phyloP scores from a whole-genome alignment of 257 asterid genomes.

The Paraleonurus japonicus region DNA sequence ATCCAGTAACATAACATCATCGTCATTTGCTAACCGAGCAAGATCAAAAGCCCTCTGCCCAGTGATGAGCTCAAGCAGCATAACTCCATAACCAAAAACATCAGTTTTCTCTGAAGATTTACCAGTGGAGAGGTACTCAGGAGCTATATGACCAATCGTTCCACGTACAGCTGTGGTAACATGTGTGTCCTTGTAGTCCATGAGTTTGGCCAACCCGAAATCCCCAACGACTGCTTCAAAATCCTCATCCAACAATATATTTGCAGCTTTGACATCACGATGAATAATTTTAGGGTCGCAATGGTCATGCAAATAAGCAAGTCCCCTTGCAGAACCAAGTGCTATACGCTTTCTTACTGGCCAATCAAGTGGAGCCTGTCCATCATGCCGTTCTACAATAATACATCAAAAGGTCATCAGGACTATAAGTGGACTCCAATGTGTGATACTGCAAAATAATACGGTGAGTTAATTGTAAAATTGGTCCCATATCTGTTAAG shows the following conservation, averaged over 20 bases:
- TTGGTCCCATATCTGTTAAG: neutral
- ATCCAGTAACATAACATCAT: slow-evolving; percentile 88
- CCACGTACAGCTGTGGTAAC: slow-evolving; percentile 72
- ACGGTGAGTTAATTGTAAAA: neutral
- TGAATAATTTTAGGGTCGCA: slow-evolving; percentile 69
- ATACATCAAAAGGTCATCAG: slow-evolving; percentile 18
- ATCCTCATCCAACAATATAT: slow-evolving; percentile 58
- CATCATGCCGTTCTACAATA: slow-evolving; percentile 62
- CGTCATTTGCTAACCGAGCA: slow-evolving; percentile 89
- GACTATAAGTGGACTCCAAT: slow-evolving; percentile 21
- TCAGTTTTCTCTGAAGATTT: slow-evolving; percentile 89
- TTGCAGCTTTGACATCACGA: slow-evolving; percentile 72
- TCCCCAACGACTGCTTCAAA: slow-evolving; percentile 74
- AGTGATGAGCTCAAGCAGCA: slow-evolving; percentile 94
- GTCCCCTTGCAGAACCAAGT: slow-evolving; percentile 62
- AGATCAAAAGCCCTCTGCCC: slow-evolving; percentile 93
- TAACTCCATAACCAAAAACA: slow-evolving; percentile 87
- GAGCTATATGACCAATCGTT: slow-evolving; percentile 73
- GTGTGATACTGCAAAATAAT: neutral
- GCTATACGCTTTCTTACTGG: slow-evolving; percentile 48
- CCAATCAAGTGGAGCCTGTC: slow-evolving; percentile 76
- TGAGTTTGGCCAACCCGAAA: slow-evolving; percentile 64
- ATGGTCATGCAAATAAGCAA: slow-evolving; percentile 65
- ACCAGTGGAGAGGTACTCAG: slow-evolving; percentile 74
- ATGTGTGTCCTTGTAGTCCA: slow-evolving; percentile 65